A percentile compares a stretch with the other conserved stretches of the same genome.
Evolutionary conservation across 148 eudicot species (phyloP).

Genomic region (Diospyros lotus): DNA sequence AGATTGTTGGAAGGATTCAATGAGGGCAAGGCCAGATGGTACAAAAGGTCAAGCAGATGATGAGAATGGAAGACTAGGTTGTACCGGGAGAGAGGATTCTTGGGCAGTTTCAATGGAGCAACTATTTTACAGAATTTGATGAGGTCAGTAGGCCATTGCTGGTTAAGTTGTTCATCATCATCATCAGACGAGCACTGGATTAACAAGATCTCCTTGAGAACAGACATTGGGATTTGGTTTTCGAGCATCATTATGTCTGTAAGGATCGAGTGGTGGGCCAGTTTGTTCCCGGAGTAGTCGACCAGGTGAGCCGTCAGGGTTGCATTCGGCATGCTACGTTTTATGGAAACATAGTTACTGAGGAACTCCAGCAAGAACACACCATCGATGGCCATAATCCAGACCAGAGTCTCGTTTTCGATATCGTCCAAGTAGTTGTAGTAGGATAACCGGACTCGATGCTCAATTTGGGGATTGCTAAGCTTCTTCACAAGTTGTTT

Average conservation of each 20-base stretch:
- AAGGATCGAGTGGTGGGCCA: conserved; percentile 21
- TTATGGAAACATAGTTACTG: not conserved
- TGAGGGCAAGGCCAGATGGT: conserved; percentile 22
- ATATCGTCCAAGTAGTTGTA: conserved; percentile 33
- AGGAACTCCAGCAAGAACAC: conserved; percentile 32
- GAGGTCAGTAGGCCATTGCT: not conserved
- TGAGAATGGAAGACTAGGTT: conserved; percentile 13
- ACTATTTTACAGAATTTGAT: conserved; percentile 16
- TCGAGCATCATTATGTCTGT: conserved; percentile 44
- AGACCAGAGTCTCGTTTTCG: conserved; percentile 27
- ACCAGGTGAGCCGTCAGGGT: too few species aligned
- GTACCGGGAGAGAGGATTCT: not conserved
- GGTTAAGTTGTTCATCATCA: too few species aligned
- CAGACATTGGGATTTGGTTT: conserved; percentile 38
- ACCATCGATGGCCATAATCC: conserved; percentile 47
- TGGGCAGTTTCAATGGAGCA: conserved; percentile 25
- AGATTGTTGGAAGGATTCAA: not conserved
- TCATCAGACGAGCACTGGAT: not conserved
- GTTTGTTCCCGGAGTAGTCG: conserved; percentile 6
- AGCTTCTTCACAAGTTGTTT: conserved; percentile 27
- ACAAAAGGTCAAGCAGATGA: conserved; percentile 38
- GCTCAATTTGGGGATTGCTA: conserved; percentile 12
- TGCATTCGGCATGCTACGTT: too few species aligned
- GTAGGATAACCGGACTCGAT: conserved; percentile 34
- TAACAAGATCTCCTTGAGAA: conserved; percentile 21